Conservation (phyloP, 2,329 filamentous ascomycete genomes). For the Dichotomopilus funicola region DNA sequence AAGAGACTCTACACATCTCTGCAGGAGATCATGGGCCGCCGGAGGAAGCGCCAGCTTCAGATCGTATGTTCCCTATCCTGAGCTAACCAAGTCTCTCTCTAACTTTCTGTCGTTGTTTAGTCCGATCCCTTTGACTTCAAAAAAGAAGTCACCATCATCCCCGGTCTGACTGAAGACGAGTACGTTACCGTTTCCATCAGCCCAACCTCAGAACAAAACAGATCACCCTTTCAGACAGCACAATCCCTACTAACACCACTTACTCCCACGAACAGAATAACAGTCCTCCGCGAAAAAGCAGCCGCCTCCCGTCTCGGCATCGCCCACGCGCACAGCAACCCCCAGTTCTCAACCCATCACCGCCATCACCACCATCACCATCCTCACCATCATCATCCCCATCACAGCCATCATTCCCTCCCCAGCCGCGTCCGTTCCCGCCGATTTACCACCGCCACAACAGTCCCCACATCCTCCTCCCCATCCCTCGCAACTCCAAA, state of each 20-base stretch:
- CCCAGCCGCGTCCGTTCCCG: too few relatives aligned
- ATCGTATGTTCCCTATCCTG: slow-evolving; percentile 38
- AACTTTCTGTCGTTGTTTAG: slow-evolving; percentile 29
- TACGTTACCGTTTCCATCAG: slow-evolving; percentile 31
- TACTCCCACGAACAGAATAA: slow-evolving; percentile 31
- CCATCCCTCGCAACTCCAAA: too few relatives aligned
- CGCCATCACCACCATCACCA: background rate
- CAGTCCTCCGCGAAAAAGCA: slow-evolving; percentile 46
- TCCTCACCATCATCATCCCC: background rate
- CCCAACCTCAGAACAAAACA: too few relatives aligned
- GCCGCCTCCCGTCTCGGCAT: slow-evolving; percentile 44
- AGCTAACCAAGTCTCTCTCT: slow-evolving; percentile 13
- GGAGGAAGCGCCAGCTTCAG: slow-evolving; percentile 38
- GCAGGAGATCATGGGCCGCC: slow-evolving; percentile 36
- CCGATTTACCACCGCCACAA: too few relatives aligned
- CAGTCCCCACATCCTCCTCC: too few relatives aligned
- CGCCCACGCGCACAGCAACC: slow-evolving; percentile 27
- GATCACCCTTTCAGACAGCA: too few relatives aligned
- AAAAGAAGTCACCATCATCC: slow-evolving; percentile 45
- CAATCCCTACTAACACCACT: background rate
- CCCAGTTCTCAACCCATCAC: background rate
- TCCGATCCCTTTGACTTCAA: slow-evolving; percentile 55
- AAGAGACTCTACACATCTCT: slow-evolving; percentile 40
- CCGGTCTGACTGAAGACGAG: slow-evolving; percentile 54
- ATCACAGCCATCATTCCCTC: too few relatives aligned